phyloP scores from a whole-genome alignment of 2,329 filamentous ascomycete genomes.

The Myotisia sp. region DNA sequence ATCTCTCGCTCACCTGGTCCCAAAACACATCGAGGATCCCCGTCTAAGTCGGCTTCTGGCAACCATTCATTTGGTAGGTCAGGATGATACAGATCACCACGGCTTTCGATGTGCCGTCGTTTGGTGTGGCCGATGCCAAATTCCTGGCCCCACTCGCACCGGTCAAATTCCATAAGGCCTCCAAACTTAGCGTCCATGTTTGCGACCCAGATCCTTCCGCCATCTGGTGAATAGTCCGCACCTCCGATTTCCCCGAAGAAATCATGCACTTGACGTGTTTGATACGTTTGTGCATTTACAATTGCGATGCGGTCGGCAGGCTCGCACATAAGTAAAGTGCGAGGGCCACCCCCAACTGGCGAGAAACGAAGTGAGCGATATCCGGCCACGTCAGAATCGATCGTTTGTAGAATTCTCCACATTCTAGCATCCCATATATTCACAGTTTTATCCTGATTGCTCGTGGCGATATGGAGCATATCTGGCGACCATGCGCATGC shows the following conservation, averaged over 20 bases:
- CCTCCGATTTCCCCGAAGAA: constrained; percentile 35
- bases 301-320: constrained; percentile 32
- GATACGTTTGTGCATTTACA: constrained; percentile 31
- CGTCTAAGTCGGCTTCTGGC: constrained; percentile 21
- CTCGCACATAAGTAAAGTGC: constrained; percentile 30
- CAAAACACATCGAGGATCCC: constrained; percentile 24
- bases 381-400: constrained; percentile 32
- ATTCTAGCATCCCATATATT: constrained; percentile 35
- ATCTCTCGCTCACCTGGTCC: constrained; percentile 22
- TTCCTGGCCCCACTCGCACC: constrained; percentile 24
- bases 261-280: constrained; percentile 30
- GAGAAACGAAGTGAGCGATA: constrained; percentile 32
- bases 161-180: constrained; percentile 33
- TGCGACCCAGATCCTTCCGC: constrained; percentile 29
- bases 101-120: constrained; percentile 9
- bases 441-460: constrained; percentile 33
- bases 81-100: constrained; percentile 14
- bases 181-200: constrained; percentile 32
- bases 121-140: constrained; percentile 17
- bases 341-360: constrained; percentile 30
- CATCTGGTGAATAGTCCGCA: constrained; percentile 30
- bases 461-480: constrained; percentile 34
- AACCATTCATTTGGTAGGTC: constrained; percentile 28
- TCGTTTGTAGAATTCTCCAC: constrained; percentile 26
- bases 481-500: constrained; percentile 35